A percentile compares a stretch with the other conserved stretches of the same genome.
Evolutionary conservation across 2,329 filamentous ascomycete genomes (phyloP).

Genomic region (Orbilia oligospora): DNA sequence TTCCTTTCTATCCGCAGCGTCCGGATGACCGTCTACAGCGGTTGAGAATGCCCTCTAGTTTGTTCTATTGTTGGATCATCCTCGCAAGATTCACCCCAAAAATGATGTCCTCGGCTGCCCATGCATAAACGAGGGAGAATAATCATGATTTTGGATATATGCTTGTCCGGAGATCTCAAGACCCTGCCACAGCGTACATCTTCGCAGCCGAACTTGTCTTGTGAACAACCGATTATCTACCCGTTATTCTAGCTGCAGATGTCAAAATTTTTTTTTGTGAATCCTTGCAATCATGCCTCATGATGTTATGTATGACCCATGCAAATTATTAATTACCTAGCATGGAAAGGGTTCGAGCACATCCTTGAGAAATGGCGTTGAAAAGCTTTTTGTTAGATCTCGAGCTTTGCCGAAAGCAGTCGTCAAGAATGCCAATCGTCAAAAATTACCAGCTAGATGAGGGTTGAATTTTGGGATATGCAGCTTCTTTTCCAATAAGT

Average conservation of each 20-base stretch:
- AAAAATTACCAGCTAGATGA: conserved; percentile 34
- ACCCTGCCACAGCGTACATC: conserved; percentile 38
- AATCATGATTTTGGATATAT: conserved; percentile 29
- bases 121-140: conserved; percentile 28
- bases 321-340: neutral
- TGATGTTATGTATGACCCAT: conserved; percentile 54
- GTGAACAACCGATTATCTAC: conserved; percentile 54
- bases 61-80: conserved; percentile 51
- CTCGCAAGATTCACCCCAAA: conserved; percentile 27
- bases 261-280: conserved; percentile 44
- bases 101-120: conserved; percentile 12
- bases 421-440: conserved; percentile 37
- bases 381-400: conserved; percentile 39
- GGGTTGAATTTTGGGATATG: conserved; percentile 30
- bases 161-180: conserved; percentile 25
- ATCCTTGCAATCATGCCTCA: conserved; percentile 51
- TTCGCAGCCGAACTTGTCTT: conserved; percentile 45
- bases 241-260: conserved; percentile 55
- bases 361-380: conserved; percentile 27
- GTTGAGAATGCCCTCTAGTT: conserved; percentile 12
- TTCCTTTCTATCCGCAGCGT: conserved; percentile 44
- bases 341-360: conserved; percentile 38
- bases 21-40: conserved; percentile 42
- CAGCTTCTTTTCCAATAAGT: conserved; percentile 30
- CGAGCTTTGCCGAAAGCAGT: conserved; percentile 55